phyloP scores from a whole-genome alignment of 306 rosid species.

The Arachis stenosperma region DNA sequence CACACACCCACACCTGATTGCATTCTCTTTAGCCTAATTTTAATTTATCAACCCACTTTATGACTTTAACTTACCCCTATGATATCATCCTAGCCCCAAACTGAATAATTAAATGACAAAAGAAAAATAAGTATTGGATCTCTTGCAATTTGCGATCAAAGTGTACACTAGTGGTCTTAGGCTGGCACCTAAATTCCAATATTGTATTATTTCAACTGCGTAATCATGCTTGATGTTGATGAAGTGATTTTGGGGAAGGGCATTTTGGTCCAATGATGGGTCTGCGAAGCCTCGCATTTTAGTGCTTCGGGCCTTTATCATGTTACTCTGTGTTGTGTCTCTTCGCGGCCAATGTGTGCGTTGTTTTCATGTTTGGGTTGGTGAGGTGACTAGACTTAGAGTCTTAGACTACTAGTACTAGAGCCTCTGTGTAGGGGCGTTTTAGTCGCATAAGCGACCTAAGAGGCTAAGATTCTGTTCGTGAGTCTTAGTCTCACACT shows the following conservation, averaged over 20 bases:
- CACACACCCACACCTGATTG: conserved; percentile 32
- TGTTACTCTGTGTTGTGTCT: neutral
- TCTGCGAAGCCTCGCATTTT: neutral
- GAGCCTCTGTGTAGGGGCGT: no score
- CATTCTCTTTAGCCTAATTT: conserved; percentile 32
- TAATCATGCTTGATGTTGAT: neutral
- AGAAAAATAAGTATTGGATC: neutral
- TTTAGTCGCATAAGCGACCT: no score
- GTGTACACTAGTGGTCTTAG: neutral
- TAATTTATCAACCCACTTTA: neutral
- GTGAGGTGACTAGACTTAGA: neutral
- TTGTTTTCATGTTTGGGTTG: neutral
- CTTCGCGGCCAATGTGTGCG: neutral
- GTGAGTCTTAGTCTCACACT: no score
- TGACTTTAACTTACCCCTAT: neutral
- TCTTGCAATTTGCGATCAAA: neutral
- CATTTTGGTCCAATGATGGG: conserved; percentile 30
- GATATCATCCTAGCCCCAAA: neutral
- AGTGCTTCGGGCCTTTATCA: conserved; percentile 12
- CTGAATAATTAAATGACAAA: neutral
- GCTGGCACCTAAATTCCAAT: neutral
- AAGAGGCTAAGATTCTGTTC: no score
- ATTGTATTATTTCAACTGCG: conserved; percentile 2
- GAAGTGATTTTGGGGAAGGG: conserved; percentile 1
- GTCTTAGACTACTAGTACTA: no score